Base-by-base conservation (phyloP, 108 stramenopile genomes). In the Cyclotella kingstonii region DNA sequence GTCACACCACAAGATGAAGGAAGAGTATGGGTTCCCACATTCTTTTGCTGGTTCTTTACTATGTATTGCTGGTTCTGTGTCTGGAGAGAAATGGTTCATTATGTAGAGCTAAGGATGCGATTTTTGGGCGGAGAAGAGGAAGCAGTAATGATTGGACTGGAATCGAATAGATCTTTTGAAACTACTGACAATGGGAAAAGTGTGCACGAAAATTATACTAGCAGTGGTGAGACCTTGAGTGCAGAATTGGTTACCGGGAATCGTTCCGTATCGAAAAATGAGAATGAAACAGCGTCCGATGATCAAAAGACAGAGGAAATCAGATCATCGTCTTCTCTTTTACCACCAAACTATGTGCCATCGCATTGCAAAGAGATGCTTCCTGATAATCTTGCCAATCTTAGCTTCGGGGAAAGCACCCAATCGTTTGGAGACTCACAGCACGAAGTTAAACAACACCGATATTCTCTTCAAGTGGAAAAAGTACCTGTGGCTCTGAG, bases 41-140 rank as follows among this genome's bases (percentile, higher is more conserved):
- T 90, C n/a, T 95, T 95, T 73, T 87, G 84, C 19, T 93, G 87
- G 63, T 66, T 92, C 5, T 89, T 94, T 52, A 78, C 80, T 31
- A 77, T 77, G 21, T 96, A 88, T 67, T 72, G 78, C 27, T 86
- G 82, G 63, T 94, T 93, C 61, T 80, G 87, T 43, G 81, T 93
- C 64, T 82, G 86, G 49, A 72, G 77, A 48, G 95, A 96, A 70
- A 90, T 87, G 60, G 72, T 75, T 30, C 90, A 96, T 76, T 96
- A 84, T 68, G 55, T 91, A 42, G 86, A 93, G 66, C 71, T 94
- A 26, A 77, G 95, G 54, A 86, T 94, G 90, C 50, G 64, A 2
- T 83, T 78, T 60, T 66, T 83, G 44, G 80, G 74, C 11, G 74
- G 68, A 54, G 73, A 76, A 26, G 90, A 87, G 43, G 72, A 73